phyloP scores from a whole-genome alignment of 208 protist genomes.

The Leishmania arabica region DNA sequence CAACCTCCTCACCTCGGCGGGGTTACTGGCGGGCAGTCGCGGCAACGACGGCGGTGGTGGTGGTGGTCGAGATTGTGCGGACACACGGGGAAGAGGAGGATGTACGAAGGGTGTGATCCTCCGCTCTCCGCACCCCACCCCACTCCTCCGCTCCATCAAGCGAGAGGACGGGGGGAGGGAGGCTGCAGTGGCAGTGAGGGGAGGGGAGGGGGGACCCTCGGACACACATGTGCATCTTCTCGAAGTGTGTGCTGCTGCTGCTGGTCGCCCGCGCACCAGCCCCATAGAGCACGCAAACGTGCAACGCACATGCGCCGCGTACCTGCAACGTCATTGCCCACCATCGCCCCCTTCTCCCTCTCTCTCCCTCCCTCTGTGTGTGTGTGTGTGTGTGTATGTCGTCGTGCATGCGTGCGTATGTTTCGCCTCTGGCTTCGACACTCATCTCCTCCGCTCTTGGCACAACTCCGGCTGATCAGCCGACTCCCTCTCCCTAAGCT shows the following conservation, averaged over 20 bases:
- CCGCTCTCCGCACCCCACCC: background rate
- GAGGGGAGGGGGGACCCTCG: background rate
- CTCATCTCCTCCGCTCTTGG: background rate
- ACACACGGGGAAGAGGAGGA: background rate
- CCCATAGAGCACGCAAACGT: background rate
- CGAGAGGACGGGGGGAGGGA: background rate
- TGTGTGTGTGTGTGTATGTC: background rate
- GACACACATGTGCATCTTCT: background rate
- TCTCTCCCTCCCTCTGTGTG: background rate
- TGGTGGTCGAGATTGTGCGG: background rate
- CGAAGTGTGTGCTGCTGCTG: background rate
- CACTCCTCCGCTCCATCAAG: background rate
- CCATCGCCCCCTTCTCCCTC: background rate
- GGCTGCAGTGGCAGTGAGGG: background rate
- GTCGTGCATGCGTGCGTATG: background rate
- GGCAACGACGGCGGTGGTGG: background rate
- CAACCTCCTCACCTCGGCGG: background rate
- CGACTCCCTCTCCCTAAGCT: background rate
- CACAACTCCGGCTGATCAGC: background rate
- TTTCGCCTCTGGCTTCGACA: rapidly evolving
- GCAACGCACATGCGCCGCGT: background rate
- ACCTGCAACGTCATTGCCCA: background rate
- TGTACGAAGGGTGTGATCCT: background rate
- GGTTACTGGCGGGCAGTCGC: background rate
- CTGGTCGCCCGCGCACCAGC: background rate